These are phyloP conservation scores for Syzygium oleosum DNA, from an alignment of 345 rosid genomes.

Conservation along the genomic window DNA sequence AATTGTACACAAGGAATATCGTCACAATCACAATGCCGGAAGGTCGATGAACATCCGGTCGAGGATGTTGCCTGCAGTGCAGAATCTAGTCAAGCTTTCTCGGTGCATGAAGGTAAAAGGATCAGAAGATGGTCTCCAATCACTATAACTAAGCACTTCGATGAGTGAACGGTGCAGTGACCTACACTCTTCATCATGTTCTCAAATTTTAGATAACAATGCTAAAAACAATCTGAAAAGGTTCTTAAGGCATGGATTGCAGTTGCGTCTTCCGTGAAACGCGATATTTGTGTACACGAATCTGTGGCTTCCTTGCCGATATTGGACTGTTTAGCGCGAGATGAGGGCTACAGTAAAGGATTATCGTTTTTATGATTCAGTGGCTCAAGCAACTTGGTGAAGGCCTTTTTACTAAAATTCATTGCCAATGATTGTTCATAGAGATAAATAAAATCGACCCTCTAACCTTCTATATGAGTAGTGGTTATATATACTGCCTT, in stretches of 20 bases:
- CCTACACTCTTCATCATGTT: no score
- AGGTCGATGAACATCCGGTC: neutral
- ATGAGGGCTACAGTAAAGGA: neutral
- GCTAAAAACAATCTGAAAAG: no score
- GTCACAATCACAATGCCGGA: neutral
- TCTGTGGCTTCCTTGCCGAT: neutral
- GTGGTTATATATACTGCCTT: neutral
- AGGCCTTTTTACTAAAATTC: neutral
- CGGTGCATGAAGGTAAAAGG: rapidly evolving
- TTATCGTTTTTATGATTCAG: neutral
- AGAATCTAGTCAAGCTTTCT: neutral
- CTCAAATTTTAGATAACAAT: no score
- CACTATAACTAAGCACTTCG: no score
- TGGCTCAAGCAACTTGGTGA: neutral
- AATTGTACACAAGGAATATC: neutral
- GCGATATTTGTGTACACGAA: no score
- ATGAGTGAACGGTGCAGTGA: no score
- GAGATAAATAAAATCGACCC: neutral
- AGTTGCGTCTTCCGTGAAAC: no score
- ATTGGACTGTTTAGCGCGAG: neutral
- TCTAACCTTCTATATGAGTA: neutral
- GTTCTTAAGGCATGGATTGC: no score
- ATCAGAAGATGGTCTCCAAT: neutral
- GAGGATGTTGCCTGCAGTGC: neutral
- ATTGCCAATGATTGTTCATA: neutral